These are phyloP conservation scores for Plasmodium cynomolgi DNA, from an alignment of 169 alveolate species.

Conservation along the genomic window DNA sequence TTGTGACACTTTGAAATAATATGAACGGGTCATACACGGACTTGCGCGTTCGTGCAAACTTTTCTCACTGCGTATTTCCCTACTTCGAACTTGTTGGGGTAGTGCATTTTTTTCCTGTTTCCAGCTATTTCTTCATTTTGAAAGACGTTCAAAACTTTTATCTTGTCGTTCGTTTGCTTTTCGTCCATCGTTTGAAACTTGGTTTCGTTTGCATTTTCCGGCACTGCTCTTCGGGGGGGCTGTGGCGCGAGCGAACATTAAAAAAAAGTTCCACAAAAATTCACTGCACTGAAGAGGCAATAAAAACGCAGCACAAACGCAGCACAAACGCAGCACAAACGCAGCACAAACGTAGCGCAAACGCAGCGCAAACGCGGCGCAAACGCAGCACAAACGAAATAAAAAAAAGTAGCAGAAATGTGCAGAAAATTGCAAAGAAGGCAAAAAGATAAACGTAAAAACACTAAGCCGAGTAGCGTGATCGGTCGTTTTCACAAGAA, in stretches of 20 bases:
- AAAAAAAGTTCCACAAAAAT: not conserved
- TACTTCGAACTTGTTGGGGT: conserved; percentile 59
- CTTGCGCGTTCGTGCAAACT: not conserved
- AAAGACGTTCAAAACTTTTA: conserved; percentile 68
- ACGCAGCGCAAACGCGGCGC: too few species aligned
- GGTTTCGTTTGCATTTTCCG: conserved; percentile 3
- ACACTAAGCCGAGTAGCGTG: not conserved
- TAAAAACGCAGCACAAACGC: not conserved
- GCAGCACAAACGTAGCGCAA: too few species aligned
- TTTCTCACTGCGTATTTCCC: not conserved
- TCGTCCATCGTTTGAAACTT: conserved; percentile 37
- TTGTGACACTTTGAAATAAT: not conserved
- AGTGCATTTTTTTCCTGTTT: conserved; percentile 14
- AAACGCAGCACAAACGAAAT: not conserved
- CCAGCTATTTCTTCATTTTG: conserved; percentile 51
- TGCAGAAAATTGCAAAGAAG: not conserved
- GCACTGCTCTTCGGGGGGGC: not conserved
- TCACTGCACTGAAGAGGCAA: not conserved
- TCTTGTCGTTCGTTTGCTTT: conserved; percentile 35
- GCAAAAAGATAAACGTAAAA: not conserved
- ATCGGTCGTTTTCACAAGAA: conserved; percentile 56
- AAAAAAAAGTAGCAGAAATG: not conserved
- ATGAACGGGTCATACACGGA: not conserved
- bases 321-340: not conserved
- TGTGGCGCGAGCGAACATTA: not conserved